phyloP scores from a whole-genome alignment of 1,139 yeast species.

The Pichia sp. region DNA sequence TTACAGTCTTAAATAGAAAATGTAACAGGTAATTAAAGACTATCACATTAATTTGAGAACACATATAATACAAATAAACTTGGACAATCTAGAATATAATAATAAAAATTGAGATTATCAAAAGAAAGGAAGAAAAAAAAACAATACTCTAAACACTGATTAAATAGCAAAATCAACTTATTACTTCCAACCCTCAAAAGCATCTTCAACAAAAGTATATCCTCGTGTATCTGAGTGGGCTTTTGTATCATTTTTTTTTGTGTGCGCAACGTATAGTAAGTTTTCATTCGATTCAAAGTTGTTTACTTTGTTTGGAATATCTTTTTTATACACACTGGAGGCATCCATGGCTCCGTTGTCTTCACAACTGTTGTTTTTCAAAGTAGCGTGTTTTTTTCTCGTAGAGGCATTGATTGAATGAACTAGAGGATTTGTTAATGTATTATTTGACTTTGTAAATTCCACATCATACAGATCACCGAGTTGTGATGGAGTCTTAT shows the following conservation, averaged over 20 bases:
- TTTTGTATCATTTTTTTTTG: neutral
- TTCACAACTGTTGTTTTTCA: neutral
- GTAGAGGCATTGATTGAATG: neutral
- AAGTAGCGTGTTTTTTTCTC: neutral
- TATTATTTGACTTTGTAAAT: neutral
- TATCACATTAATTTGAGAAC: neutral
- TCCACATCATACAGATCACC: neutral
- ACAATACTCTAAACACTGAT: neutral
- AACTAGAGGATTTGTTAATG: neutral
- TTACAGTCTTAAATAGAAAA: neutral
- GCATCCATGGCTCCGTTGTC: neutral
- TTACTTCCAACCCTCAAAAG: neutral
- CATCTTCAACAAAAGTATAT: neutral
- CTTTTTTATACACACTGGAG: neutral
- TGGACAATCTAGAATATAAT: too few species aligned
- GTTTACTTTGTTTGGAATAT: constrained; percentile 5
- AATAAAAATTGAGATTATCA: neutral
- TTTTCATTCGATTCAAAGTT: constrained; percentile 9
- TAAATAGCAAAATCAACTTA: neutral
- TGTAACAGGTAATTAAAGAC: neutral
- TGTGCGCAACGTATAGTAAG: neutral
- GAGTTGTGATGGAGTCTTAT: neutral
- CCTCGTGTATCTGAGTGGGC: neutral
- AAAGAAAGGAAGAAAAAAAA: neutral
- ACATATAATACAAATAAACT: neutral